These are phyloP conservation scores for Licmophora abbreviata DNA, from an alignment of 108 stramenopile species.

Conservation along the genomic window DNA sequence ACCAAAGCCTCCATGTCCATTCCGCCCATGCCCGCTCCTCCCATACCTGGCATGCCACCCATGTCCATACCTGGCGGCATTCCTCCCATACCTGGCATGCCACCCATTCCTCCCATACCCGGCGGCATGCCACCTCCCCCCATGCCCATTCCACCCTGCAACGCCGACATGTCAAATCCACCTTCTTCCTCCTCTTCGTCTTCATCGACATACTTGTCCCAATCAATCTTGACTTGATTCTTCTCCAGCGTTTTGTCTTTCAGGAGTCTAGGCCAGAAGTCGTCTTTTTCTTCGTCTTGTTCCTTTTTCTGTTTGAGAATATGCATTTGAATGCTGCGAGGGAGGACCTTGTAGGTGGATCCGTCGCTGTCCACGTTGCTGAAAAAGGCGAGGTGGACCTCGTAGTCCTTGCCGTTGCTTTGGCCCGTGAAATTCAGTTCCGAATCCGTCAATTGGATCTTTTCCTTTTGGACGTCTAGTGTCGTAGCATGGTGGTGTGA, in stretches of 20 bases:
- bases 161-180: constrained; percentile 68
- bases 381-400: constrained; percentile 84
- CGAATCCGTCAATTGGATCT: constrained; percentile 72
- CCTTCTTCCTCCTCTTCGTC: constrained; percentile 81
- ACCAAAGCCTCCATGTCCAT: constrained; percentile 58
- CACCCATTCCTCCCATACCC: constrained; percentile 62
- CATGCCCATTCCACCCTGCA: constrained; percentile 81
- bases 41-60: constrained; percentile 49
- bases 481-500: background rate
- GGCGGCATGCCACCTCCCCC: constrained; percentile 35
- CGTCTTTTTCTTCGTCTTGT: constrained; percentile 34
- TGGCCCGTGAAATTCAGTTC: constrained; percentile 78
- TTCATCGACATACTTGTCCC: constrained; percentile 95
- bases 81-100: constrained; percentile 61
- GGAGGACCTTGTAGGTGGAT: constrained; percentile 88
- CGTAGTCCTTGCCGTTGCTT: constrained; percentile 70
- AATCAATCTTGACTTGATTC: constrained; percentile 93
- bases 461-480: constrained; percentile 86
- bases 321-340: constrained; percentile 87
- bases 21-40: constrained; percentile 32
- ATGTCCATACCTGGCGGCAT: constrained; percentile 46
- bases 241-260: constrained; percentile 90
- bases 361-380: constrained; percentile 77
- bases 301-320: constrained; percentile 68
- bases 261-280: constrained; percentile 83